Percentiles rank a stretch among this genome's conserved stretches.
Evolutionary conservation across 352 stramenopile species (phyloP).

Genomic region (Pythium rishiriense): DNA sequence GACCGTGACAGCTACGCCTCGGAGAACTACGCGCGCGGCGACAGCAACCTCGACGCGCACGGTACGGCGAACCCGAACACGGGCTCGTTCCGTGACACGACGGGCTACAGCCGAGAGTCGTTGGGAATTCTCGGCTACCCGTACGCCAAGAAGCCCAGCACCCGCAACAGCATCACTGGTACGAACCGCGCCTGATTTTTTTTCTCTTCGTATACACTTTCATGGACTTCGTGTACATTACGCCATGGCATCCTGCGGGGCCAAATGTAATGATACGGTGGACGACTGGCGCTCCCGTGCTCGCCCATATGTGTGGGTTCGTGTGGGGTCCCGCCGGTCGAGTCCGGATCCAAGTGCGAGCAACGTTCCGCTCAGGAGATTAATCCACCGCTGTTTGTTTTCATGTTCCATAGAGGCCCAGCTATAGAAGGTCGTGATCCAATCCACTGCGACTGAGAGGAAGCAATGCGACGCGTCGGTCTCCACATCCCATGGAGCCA

Average conservation of each 20-base stretch:
- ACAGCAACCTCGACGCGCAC: conserved; percentile 4
- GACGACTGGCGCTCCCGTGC: neutral
- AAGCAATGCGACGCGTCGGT: neutral
- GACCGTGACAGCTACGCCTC: conserved; percentile 29
- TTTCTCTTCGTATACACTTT: too few relatives aligned
- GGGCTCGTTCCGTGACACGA: conserved; percentile 48
- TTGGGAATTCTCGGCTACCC: conserved; percentile 83
- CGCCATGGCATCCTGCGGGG: conserved; percentile 4
- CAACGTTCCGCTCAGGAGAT: conserved; percentile 4
- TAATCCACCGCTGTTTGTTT: conserved; percentile 9
- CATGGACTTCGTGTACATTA: conserved; percentile 5
- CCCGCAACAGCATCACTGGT: conserved; percentile 55
- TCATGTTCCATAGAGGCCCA: conserved; percentile 19
- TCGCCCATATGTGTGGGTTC: too few relatives aligned
- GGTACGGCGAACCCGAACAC: conserved; percentile 20
- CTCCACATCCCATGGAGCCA: neutral
- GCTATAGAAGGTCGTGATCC: conserved; percentile 30
- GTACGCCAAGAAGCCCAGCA: conserved; percentile 71
- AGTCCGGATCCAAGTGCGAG: too few relatives aligned
- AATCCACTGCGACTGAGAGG: too few relatives aligned
- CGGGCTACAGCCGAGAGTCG: conserved; percentile 74
- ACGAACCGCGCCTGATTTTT: conserved; percentile 16
- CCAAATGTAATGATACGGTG: neutral
- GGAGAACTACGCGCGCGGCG: conserved; percentile 1
- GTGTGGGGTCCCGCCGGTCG: too few relatives aligned